These are phyloP conservation scores for Colletotrichum sp. DNA, from an alignment of 2,329 filamentous ascomycete species.

Conservation along the genomic window DNA sequence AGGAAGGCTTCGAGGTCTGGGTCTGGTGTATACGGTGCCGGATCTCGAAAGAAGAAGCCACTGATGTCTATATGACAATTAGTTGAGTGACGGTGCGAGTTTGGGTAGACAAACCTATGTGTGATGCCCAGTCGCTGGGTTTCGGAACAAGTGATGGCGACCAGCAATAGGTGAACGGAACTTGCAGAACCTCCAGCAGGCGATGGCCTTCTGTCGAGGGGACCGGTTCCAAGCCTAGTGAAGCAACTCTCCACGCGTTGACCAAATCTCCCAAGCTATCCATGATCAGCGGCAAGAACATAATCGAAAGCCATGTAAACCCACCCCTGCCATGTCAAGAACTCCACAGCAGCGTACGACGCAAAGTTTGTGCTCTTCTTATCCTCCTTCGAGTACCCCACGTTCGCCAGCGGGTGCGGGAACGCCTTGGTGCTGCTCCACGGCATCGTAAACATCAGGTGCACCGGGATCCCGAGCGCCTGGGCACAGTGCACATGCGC, in stretches of 20 bases:
- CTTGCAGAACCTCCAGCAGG: slow-evolving; percentile 69
- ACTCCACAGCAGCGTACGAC: slow-evolving; percentile 74
- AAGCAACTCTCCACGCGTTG: slow-evolving; percentile 79
- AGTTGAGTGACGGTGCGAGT: background rate
- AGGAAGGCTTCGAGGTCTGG: slow-evolving; percentile 62
- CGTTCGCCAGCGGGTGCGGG: slow-evolving; percentile 75
- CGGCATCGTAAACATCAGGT: slow-evolving; percentile 68
- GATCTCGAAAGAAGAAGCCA: slow-evolving; percentile 70
- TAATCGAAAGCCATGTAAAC: background rate
- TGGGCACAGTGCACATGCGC: slow-evolving; percentile 54
- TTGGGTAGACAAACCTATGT: slow-evolving; percentile 57
- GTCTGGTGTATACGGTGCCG: slow-evolving; percentile 59
- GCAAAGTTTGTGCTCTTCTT: slow-evolving; percentile 70
- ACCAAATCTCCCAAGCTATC: slow-evolving; percentile 75
- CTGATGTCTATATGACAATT: slow-evolving; percentile 43
- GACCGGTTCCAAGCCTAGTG: slow-evolving; percentile 69
- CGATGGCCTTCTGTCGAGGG: slow-evolving; percentile 75
- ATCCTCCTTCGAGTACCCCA: slow-evolving; percentile 57
- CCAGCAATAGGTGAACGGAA: slow-evolving; percentile 84
- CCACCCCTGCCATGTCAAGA: slow-evolving; percentile 77
- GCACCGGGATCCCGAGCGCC: slow-evolving; percentile 46
- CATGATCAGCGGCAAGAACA: background rate
- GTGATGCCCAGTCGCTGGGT: slow-evolving; percentile 66
- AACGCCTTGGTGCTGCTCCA: slow-evolving; percentile 77
- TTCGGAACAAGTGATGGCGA: slow-evolving; percentile 71